Conservation (phyloP, 2,329 filamentous ascomycete genomes). For the Chaetomiaceae sp. region DNA sequence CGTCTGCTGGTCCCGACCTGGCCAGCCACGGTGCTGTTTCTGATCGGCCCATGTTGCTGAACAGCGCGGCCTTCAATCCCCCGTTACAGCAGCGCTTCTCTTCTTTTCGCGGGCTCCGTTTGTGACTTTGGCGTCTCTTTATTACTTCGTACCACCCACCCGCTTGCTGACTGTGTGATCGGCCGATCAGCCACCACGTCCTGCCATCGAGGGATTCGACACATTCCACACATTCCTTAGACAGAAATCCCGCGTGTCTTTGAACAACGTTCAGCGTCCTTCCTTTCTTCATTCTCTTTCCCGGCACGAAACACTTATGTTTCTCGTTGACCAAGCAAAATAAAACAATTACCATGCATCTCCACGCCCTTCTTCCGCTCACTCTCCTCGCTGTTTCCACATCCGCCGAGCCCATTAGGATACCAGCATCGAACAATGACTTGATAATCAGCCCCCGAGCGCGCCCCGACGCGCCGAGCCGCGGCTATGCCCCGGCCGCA, state of each 20-base stretch:
- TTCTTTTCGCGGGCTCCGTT: too few species aligned
- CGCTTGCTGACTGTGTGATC: too few species aligned
- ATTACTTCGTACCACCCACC: too few species aligned
- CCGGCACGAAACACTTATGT: not conserved
- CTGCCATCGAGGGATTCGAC: not conserved
- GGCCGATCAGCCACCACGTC: not conserved
- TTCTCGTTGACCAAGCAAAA: not conserved
- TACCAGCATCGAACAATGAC: conserved; percentile 5
- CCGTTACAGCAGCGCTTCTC: too few species aligned
- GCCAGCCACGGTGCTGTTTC: not conserved
- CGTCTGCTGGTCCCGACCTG: not conserved
- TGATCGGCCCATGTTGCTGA: not conserved
- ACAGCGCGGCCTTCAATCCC: too few species aligned
- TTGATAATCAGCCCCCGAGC: conserved; percentile 29
- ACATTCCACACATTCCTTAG: too few species aligned
- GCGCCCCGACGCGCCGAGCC: conserved; percentile 37
- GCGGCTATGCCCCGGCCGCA: conserved; percentile 66
- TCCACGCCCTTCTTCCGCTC: conserved; percentile 14
- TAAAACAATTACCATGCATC: conserved; percentile 14
- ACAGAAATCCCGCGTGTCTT: too few species aligned
- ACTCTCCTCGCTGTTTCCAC: conserved; percentile 11
- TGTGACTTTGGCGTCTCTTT: too few species aligned
- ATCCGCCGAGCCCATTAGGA: conserved; percentile 20
- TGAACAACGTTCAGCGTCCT: too few species aligned
- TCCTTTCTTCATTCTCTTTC: not conserved